Percentiles rank a stretch among this genome's conserved stretches.
Evolutionary conservation across 148 eudicot genomes (phyloP).

Genomic region (Vaccinium darrowii): DNA sequence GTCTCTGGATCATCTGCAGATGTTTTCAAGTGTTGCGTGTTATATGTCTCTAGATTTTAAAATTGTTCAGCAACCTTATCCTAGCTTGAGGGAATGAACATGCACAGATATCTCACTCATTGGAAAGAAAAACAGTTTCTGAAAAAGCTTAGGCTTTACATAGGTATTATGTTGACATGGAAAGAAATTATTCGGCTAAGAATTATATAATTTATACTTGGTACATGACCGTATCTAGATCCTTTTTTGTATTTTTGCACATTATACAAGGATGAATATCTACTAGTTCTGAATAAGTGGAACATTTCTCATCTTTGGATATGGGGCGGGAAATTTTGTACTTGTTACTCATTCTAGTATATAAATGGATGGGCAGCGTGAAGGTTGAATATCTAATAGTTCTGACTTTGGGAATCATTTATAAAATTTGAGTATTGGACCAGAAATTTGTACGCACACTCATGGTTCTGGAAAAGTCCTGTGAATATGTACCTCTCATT

Average conservation of each 20-base stretch:
- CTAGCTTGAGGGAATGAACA: background rate
- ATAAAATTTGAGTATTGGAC: background rate
- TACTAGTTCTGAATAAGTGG: background rate
- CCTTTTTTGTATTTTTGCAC: slow-evolving; percentile 20
- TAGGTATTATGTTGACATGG: background rate
- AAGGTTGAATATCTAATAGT: background rate
- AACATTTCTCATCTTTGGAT: background rate
- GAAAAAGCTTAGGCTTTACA: background rate
- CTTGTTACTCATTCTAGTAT: background rate
- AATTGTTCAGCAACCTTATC: background rate
- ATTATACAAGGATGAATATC: background rate
- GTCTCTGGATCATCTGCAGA: background rate
- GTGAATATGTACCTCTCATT: background rate
- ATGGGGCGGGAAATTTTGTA: background rate
- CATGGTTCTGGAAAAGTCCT: background rate
- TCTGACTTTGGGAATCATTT: background rate
- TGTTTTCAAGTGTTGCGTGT: background rate
- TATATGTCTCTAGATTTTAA: background rate
- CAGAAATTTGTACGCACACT: background rate
- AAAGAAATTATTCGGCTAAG: background rate
- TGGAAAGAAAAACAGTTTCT: background rate
- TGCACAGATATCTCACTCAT: background rate
- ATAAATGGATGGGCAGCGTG: background rate
- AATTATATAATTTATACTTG: background rate
- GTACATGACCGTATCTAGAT: background rate